Base-by-base conservation (phyloP, 352 stramenopile species). In the Pythium aquatile region DNA sequence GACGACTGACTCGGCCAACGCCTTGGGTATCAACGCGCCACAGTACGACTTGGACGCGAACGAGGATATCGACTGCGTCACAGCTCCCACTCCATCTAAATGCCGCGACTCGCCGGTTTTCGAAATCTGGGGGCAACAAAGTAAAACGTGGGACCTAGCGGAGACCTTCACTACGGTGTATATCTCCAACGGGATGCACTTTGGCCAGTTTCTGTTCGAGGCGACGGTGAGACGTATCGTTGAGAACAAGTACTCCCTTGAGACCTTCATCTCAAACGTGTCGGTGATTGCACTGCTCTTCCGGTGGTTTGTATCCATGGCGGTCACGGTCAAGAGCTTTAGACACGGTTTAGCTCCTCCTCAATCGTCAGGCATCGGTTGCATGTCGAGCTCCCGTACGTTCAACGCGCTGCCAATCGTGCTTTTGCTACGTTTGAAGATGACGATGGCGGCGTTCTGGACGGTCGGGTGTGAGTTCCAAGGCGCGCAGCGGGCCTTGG, bases 241-340 rank as follows among this genome's bases (percentile, higher is more conserved):
- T 16, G 20, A 42, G 8, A 76, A 55, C 58, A 40, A 58, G 8
- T 82, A 86, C 58, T 57, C 74, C 8, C 48, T 79, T 17, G 63
- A 74, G 6, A 71, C 58, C 16, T 69, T 79, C 14, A 66, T 83
- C 35, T 77, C 75, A 6, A 82, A 83, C 48, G 0, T 68, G 0
- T 77, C 75, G 14, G 26, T 81, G 3, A 61, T 51, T 0, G 10
- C 68, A 14, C 30, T 84, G 35, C 65, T 82, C 0, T 14, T 72
- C 0, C 73, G 69, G 1, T 86, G 77, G 77, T 66, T 76, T 14
- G 57, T 69, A 11, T 66, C 52, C 0, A 66, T 73, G 56, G 29
- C 24, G 0, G 52, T 54, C 7, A 59, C 69, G 57, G 10, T 37
- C 5, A 52, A 46, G 28, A 66, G 49, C 44, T 69, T 66, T 32